Evolutionary conservation across 2,329 filamentous ascomycete genomes (phyloP).

Genomic region (Ophiostoma triangulosporum): DNA sequence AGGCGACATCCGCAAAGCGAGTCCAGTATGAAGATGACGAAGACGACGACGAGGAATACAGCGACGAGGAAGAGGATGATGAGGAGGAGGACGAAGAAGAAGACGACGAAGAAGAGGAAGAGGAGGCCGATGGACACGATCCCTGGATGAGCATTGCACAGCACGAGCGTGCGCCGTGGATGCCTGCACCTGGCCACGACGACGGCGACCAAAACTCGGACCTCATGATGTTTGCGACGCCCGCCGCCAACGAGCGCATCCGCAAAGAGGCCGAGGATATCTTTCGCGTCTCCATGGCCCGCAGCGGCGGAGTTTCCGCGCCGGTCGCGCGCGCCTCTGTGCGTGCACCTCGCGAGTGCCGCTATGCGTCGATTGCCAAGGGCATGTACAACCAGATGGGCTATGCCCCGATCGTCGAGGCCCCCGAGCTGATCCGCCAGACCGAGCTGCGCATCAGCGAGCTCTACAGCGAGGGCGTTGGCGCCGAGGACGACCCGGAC

Average conservation of each 20-base stretch:
- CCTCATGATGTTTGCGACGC: conserved; percentile 41
- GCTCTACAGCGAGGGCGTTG: conserved; percentile 50
- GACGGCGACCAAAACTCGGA: conserved; percentile 21
- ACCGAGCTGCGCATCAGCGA: conserved; percentile 59
- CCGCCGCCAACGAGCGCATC: conserved; percentile 36
- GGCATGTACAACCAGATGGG: conserved; percentile 48
- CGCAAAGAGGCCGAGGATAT: conserved; percentile 42
- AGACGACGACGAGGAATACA: conserved; percentile 21
- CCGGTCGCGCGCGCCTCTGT: neutral
- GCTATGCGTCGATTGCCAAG: conserved; percentile 58
- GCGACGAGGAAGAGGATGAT: conserved; percentile 26
- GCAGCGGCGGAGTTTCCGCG: conserved; percentile 20
- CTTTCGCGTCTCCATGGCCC: conserved; percentile 37
- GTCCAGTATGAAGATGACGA: conserved; percentile 4
- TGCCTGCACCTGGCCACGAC: conserved; percentile 4
- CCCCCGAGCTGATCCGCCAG: conserved; percentile 55
- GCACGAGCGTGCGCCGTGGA: conserved; percentile 10
- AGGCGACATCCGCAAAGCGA: neutral
- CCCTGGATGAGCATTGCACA: conserved; percentile 13
- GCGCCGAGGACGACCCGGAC: conserved; percentile 39
- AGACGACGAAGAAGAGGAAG: conserved; percentile 17
- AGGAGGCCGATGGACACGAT: conserved; percentile 9
- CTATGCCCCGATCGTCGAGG: conserved; percentile 50
- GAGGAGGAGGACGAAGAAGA: conserved; percentile 26
- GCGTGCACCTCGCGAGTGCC: conserved; percentile 36